phyloP scores from a whole-genome alignment of 306 rosid species.

The Aeschynomene evenia region DNA sequence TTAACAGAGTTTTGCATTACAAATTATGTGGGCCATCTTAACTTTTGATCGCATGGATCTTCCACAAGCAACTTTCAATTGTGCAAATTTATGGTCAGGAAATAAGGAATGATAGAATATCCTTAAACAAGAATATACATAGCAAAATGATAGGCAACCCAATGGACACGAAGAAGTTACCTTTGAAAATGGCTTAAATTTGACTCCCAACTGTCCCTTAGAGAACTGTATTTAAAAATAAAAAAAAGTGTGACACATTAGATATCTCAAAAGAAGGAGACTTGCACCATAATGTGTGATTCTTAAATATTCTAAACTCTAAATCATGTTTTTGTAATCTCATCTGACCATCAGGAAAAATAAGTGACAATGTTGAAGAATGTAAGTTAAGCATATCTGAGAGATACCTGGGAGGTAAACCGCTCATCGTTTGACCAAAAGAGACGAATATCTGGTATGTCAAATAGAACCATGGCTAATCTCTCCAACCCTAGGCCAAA shows the following conservation, averaged over 20 bases:
- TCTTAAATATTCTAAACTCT: constrained; percentile 20
- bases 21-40: background rate
- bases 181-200: constrained; percentile 93
- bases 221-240: constrained; percentile 60
- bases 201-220: constrained; percentile 70
- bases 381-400: constrained; percentile 23
- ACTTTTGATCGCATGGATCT: constrained; percentile 4
- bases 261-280: constrained; percentile 24
- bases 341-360: constrained; percentile 11
- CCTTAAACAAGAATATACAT: constrained; percentile 4
- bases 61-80: constrained; percentile 10
- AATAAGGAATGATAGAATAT: background rate
- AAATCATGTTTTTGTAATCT: constrained; percentile 15
- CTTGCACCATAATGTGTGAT: background rate
- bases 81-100: background rate
- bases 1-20: constrained; percentile 12
- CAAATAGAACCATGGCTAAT: constrained; percentile 97
- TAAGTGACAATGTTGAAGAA: constrained; percentile 10
- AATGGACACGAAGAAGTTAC: constrained; percentile 44
- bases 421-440: constrained; percentile 94
- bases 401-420: constrained; percentile 88
- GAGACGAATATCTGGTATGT: constrained; percentile 92
- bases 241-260: constrained; percentile 17
- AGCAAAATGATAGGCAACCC: constrained; percentile 16
- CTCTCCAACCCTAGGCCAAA: constrained; percentile 97